phyloP scores from a whole-genome alignment of 768 basidiomycete genomes.

The Lactarius quietus region DNA sequence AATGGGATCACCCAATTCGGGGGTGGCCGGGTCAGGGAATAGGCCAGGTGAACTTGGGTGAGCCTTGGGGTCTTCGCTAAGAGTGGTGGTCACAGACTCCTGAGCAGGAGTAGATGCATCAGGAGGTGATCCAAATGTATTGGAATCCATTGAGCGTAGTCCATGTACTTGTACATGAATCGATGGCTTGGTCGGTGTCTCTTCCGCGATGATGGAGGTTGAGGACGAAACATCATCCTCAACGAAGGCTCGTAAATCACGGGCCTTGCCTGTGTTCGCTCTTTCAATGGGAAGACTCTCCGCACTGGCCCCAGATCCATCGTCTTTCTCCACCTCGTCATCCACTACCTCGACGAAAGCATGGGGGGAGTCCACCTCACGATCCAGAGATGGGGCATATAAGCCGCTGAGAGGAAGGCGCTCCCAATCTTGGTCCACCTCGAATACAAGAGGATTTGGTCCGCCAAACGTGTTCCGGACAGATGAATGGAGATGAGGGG shows the following conservation, averaged over 20 bases:
- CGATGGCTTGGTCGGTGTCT: constrained; percentile 52
- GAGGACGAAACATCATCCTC: constrained; percentile 40
- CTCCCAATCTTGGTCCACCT: constrained; percentile 63
- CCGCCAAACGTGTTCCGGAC: constrained; percentile 62
- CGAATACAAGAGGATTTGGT: constrained; percentile 44
- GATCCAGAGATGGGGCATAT: constrained; percentile 34
- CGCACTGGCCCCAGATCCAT: neutral
- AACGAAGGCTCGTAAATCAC: constrained; percentile 29
- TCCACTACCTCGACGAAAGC: constrained; percentile 61
- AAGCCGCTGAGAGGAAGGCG: constrained; percentile 45
- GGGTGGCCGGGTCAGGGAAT: constrained; percentile 48
- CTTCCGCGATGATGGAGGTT: constrained; percentile 38
- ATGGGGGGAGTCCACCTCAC: constrained; percentile 45
- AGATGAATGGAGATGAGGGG: constrained; percentile 35
- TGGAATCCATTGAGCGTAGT: constrained; percentile 21
- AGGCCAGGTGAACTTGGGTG: constrained; percentile 18
- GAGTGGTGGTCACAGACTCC: constrained; percentile 14
- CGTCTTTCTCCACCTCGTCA: constrained; percentile 34
- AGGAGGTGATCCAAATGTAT: constrained; percentile 24
- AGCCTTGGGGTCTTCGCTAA: neutral
- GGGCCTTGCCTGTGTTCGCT: constrained; percentile 43
- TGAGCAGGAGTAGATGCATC: constrained; percentile 21
- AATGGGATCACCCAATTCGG: constrained; percentile 39
- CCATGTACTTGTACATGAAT: constrained; percentile 51
- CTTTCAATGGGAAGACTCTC: constrained; percentile 37